phyloP scores from a whole-genome alignment of 1,284 basidiomycete genomes.

The Cutaneotrichosporon mucoides region DNA sequence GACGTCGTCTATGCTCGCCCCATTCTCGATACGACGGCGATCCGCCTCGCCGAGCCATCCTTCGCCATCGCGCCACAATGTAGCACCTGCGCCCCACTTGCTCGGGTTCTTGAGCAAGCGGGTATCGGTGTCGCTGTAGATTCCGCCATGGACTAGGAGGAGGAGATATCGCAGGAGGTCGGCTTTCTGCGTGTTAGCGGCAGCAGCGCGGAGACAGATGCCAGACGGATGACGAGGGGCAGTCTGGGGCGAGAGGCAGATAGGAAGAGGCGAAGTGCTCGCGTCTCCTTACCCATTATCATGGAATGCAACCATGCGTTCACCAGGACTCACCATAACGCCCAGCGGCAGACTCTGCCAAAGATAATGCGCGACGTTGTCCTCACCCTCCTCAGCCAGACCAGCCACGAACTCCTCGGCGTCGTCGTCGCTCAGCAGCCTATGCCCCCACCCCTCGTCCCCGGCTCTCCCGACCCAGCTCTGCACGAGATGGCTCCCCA shows the following conservation, averaged over 20 bases:
- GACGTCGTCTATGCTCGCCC: conserved; percentile 26
- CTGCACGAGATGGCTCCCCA: conserved; percentile 17
- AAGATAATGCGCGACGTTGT: conserved; percentile 26
- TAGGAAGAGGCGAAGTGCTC: no score
- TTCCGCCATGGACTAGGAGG: conserved; percentile 44
- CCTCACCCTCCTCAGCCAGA: neutral
- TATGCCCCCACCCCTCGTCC: conserved; percentile 43
- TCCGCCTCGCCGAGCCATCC: conserved; percentile 33
- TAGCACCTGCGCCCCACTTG: conserved; percentile 35
- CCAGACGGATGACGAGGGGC: no score
- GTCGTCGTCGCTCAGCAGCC: conserved; percentile 33
- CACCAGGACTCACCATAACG: conserved; percentile 25
- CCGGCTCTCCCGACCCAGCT: conserved; percentile 33
- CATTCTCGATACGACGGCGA: conserved; percentile 18
- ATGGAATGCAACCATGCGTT: no score
- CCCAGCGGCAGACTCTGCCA: conserved; percentile 44
- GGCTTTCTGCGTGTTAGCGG: conserved; percentile 24
- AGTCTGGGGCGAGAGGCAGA: no score
- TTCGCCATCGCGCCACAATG: conserved; percentile 34
- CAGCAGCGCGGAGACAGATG: no score
- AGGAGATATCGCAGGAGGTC: conserved; percentile 48
- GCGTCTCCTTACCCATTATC: neutral
- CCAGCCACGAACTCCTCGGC: conserved; percentile 3
- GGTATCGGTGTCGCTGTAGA: conserved; percentile 50
- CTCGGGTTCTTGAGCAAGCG: conserved; percentile 35